These are phyloP conservation scores for Termitomyces eurrhizus DNA, from an alignment of 768 basidiomycete species.

Conservation along the genomic window DNA sequence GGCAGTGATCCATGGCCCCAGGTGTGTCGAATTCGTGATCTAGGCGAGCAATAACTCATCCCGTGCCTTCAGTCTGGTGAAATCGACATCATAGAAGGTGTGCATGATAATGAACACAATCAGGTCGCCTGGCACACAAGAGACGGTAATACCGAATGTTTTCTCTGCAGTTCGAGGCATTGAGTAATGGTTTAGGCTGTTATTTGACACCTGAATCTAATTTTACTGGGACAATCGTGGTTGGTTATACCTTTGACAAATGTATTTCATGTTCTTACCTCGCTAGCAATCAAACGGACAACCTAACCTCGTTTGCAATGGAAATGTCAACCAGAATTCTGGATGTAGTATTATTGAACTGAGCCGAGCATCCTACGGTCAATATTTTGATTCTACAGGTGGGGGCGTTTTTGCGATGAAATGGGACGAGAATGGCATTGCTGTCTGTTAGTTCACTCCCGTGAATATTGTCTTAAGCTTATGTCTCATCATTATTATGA, in stretches of 20 bases:
- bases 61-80: conserved; percentile 54
- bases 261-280: not conserved
- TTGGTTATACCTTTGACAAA: conserved; percentile 27
- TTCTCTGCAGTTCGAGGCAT: not conserved
- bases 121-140: conserved; percentile 81
- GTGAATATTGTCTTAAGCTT: not conserved
- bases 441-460: conserved; percentile 56
- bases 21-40: conserved; percentile 33
- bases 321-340: conserved; percentile 48
- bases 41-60: conserved; percentile 6
- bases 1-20: conserved; percentile 60
- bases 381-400: conserved; percentile 71
- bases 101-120: conserved; percentile 81
- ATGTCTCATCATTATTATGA: conserved; percentile 3
- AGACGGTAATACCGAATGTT: conserved; percentile 38
- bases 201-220: conserved; percentile 46
- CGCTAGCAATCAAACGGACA: conserved; percentile 42
- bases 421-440: conserved; percentile 77
- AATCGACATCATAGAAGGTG: conserved; percentile 83
- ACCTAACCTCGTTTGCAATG: conserved; percentile 54
- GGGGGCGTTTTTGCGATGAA: conserved; percentile 90
- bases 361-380: conserved; percentile 82
- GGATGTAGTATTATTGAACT: conserved; percentile 79
- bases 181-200: conserved; percentile 43
- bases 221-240: conserved; percentile 63